These are phyloP conservation scores for Eremothecium sinecaudum DNA, from an alignment of 1,139 yeast genomes.

Conservation along the genomic window DNA sequence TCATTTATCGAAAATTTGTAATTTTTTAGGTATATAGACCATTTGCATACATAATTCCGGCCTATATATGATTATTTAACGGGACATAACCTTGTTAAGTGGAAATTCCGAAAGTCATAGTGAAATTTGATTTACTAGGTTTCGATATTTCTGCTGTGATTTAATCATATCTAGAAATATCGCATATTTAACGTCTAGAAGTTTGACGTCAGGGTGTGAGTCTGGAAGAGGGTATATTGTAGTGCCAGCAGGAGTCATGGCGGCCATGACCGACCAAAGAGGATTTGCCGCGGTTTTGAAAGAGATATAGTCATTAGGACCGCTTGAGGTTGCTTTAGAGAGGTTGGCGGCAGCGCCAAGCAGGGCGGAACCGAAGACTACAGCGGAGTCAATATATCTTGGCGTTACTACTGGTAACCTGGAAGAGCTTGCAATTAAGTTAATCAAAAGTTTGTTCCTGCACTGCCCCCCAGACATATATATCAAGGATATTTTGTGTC, in stretches of 20 bases:
- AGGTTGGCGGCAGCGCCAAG: conserved; percentile 76
- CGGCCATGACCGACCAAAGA: conserved; percentile 81
- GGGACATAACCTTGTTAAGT: not conserved
- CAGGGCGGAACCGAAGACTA: conserved; percentile 89
- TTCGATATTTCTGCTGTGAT: conserved; percentile 68
- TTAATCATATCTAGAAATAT: conserved; percentile 81
- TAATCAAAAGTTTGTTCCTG: conserved; percentile 78
- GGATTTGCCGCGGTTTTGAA: conserved; percentile 36
- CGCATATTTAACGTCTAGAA: conserved; percentile 69
- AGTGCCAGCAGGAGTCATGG: conserved; percentile 74
- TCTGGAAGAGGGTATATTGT: conserved; percentile 59
- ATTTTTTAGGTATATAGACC: no score
- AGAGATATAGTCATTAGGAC: no score
- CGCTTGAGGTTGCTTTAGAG: conserved; percentile 3
- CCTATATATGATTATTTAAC: not conserved
- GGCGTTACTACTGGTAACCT: conserved; percentile 91
- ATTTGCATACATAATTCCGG: no score
- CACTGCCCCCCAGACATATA: conserved; percentile 97
- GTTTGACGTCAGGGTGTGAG: conserved; percentile 53
- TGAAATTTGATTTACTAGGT: no score
- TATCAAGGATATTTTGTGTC: conserved; percentile 66
- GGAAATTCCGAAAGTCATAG: conserved; percentile 34
- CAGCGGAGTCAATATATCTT: conserved; percentile 91
- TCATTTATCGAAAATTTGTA: no score
- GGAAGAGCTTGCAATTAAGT: conserved; percentile 85